Evolutionary conservation across 495 filamentous ascomycete species (phyloP).

Genomic region (Lepraria neglecta): DNA sequence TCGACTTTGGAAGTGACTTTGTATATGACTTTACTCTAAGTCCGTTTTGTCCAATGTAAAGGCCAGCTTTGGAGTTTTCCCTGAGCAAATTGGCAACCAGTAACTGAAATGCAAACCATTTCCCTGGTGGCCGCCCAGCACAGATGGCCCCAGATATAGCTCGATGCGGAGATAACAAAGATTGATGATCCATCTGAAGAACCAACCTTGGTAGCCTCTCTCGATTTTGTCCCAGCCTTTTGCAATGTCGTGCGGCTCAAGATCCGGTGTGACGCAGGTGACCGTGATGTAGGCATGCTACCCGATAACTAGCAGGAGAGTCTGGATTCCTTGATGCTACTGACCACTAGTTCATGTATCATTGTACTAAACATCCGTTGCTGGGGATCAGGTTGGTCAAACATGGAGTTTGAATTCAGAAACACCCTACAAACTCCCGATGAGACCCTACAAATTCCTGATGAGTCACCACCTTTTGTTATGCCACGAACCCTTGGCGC

Average conservation of each 20-base stretch:
- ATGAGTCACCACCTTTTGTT: no score
- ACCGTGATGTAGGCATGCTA: conserved; percentile 9
- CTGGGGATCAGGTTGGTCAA: background rate
- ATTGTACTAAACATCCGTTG: background rate
- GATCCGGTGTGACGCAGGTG: background rate
- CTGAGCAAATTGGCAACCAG: no score
- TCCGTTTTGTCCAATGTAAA: no score
- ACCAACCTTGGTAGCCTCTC: background rate
- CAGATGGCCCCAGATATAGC: background rate
- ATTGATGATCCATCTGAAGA: background rate
- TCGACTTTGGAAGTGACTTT: no score
- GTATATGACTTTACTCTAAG: no score
- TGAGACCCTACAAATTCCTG: no score
- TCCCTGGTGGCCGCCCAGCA: no score
- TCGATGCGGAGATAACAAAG: background rate
- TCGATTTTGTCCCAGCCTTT: background rate
- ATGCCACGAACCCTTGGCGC: no score
- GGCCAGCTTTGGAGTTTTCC: no score
- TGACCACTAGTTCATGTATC: conserved; percentile 14
- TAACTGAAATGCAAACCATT: no score
- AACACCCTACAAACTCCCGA: background rate
- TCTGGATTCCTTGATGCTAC: background rate
- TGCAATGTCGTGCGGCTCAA: background rate
- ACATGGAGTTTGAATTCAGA: background rate
- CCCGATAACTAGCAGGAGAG: no score